Evolutionary conservation across 768 basidiomycete species (phyloP), one percentile per base, ranked within the genome.

Genomic region (Panaeolus cyanescens): DNA sequence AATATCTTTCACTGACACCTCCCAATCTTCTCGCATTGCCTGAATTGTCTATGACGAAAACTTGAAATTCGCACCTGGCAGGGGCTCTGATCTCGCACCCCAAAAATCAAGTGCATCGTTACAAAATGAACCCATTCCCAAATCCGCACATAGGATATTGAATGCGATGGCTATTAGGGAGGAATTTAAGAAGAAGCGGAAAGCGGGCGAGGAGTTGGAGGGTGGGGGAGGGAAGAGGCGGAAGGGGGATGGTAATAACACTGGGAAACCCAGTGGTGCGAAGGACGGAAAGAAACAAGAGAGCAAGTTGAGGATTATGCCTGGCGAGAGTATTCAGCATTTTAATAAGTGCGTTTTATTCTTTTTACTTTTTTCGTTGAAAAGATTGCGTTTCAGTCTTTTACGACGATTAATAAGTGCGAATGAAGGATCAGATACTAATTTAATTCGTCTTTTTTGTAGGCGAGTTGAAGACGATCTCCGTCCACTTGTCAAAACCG

Each of bases 401-500:
- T n/a, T n/a, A n/a, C n/a, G n/a, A n/a, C n/a, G n/a, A n/a, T n/a
- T n/a, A n/a, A n/a, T n/a, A n/a, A n/a, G n/a, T n/a, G n/a, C n/a
- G n/a, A n/a, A n/a, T n/a, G n/a, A n/a, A n/a, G n/a, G n/a, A n/a
- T n/a, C n/a, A n/a, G n/a, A n/a, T n/a, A n/a, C n/a, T n/a, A n/a
- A n/a, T n/a, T n/a, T n/a, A n/a, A n/a, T n/a, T n/a, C n/a, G 33
- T 39, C 37, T 58, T 30, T 62, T 28, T 54, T 37, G 15, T 57
- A 92, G 91, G 71, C 83, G 92, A 37, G 90, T 93, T 2, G 92
- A 93, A 70, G 82, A 83, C 55, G 83, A 83, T 65, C 85, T 93
- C 83, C 80, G 87, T 19, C 86, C 86, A 1, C 71, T 85, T 6
- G 82, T 92, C 54, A 84, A 81, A 59, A 75, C 82, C 22, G 89